Percentiles rank a stretch among this genome's conserved stretches.
Conservation (phyloP, 2,329 filamentous ascomycete genomes). For the Arthrinium phaeospermum region DNA sequence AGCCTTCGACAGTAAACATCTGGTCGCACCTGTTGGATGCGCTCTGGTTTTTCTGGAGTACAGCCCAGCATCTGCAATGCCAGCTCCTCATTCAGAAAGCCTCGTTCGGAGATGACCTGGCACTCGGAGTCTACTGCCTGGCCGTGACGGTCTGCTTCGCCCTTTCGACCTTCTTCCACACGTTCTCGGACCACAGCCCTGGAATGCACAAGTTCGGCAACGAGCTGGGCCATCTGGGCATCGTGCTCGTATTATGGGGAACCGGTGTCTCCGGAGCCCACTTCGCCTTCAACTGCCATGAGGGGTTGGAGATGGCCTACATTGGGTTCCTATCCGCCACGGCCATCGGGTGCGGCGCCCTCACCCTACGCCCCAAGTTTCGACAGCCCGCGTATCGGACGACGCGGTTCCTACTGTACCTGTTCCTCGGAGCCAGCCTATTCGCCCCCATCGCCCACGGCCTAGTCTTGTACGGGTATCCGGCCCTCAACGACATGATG, state of each 20-base stretch:
- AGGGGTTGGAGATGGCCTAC: slow-evolving; percentile 27
- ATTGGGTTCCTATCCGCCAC: slow-evolving; percentile 30
- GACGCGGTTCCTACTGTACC: slow-evolving; percentile 32
- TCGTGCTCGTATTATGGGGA: slow-evolving; percentile 37
- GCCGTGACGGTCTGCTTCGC: slow-evolving; percentile 35
- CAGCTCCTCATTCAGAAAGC: too few species aligned
- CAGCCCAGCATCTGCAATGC: too few species aligned
- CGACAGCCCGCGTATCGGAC: slow-evolving; percentile 33
- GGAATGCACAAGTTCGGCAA: slow-evolving; percentile 35
- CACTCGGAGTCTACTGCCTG: slow-evolving; percentile 32
- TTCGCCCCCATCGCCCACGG: slow-evolving; percentile 35
- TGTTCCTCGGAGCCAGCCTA: slow-evolving; percentile 31
- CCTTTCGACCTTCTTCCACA: slow-evolving; percentile 35
- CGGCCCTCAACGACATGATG: slow-evolving; percentile 30
- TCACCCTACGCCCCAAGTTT: slow-evolving; percentile 36
- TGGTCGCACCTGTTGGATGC: slow-evolving; percentile 38
- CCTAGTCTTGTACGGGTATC: slow-evolving; percentile 26
- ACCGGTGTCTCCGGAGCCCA: slow-evolving; percentile 34
- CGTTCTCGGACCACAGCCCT: slow-evolving; percentile 38
- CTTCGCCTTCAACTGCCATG: slow-evolving; percentile 35
- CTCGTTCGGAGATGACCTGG: slow-evolving; percentile 24
- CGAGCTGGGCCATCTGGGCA: slow-evolving; percentile 39
- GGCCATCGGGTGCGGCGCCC: slow-evolving; percentile 30
- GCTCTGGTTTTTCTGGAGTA: slow-evolving; percentile 34
- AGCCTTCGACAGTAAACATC: slow-evolving; percentile 33